A percentile compares a stretch with the other conserved stretches of the same genome.
phyloP scores from a whole-genome alignment of 2,329 filamentous ascomycete species.

The Xylaria sp. region DNA sequence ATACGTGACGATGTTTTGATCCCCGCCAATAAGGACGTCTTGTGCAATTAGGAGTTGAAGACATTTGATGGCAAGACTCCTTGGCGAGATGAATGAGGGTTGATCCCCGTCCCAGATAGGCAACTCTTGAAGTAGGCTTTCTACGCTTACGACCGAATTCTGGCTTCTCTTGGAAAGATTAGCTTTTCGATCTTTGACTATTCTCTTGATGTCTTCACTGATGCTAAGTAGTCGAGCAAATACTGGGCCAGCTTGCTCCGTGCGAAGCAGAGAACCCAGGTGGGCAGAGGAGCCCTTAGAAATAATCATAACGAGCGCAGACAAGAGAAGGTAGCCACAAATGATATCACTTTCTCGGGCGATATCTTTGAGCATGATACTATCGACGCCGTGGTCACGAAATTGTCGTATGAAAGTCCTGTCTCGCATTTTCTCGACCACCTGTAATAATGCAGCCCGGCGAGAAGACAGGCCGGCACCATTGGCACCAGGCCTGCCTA shows the following conservation, averaged over 20 bases:
- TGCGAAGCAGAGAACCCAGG: slow-evolving; percentile 61
- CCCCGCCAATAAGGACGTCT: slow-evolving; percentile 54
- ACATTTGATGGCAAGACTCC: slow-evolving; percentile 67
- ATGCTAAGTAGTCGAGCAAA: slow-evolving; percentile 60
- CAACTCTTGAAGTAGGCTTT: slow-evolving; percentile 56
- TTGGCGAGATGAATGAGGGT: slow-evolving; percentile 62
- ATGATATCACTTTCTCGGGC: slow-evolving; percentile 64
- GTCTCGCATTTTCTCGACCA: slow-evolving; percentile 64
- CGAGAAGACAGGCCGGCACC: slow-evolving; percentile 55
- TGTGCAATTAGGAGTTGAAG: slow-evolving; percentile 63
- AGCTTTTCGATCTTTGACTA: slow-evolving; percentile 68
- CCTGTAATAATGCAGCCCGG: slow-evolving; percentile 63
- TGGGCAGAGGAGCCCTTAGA: slow-evolving; percentile 65
- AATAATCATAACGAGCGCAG: slow-evolving; percentile 67
- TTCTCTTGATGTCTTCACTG: slow-evolving; percentile 60
- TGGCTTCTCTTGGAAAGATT: slow-evolving; percentile 73
- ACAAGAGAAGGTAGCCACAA: slow-evolving; percentile 67
- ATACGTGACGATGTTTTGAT: slow-evolving; percentile 55
- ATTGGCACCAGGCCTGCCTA: slow-evolving; percentile 56
- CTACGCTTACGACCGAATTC: slow-evolving; percentile 60
- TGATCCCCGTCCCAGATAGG: slow-evolving; percentile 64
- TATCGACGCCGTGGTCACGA: slow-evolving; percentile 73
- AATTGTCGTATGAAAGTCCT: slow-evolving; percentile 73
- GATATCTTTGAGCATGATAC: slow-evolving; percentile 68
- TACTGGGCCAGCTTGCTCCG: slow-evolving; percentile 59